Conservation (phyloP, 225 moss, liverwort and hornwort genomes). For the Takakia lepidozioides region DNA sequence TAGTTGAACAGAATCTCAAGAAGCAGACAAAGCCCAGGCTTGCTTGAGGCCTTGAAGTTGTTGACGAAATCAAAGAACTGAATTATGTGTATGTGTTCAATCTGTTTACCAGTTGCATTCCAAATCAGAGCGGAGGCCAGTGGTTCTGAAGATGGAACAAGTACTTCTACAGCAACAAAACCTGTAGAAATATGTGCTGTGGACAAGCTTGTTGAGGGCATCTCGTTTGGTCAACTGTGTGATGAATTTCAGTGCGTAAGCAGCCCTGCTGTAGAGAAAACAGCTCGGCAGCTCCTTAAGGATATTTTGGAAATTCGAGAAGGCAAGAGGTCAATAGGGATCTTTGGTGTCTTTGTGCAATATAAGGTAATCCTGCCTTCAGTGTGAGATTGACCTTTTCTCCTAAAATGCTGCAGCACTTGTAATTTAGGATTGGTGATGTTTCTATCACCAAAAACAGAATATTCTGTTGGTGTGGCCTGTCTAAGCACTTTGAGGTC, state of each 20-base stretch:
- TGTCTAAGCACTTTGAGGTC: too few relatives aligned
- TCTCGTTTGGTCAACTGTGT: constrained; percentile 83
- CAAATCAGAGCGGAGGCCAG: constrained; percentile 49
- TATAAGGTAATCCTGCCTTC: too few relatives aligned
- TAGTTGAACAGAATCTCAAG: too few relatives aligned
- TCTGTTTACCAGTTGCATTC: constrained; percentile 26
- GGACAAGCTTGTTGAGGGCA: constrained; percentile 69
- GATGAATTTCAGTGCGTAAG: constrained; percentile 92
- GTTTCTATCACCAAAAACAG: too few relatives aligned
- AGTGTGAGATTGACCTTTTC: too few relatives aligned
- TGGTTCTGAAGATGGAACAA: constrained; percentile 34
- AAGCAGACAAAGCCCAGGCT: too few relatives aligned
- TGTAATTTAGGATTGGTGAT: too few relatives aligned
- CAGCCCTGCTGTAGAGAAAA: constrained; percentile 85
- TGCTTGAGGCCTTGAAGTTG: too few relatives aligned
- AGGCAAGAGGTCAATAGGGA: constrained; percentile 55
- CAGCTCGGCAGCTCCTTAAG: constrained; percentile 71
- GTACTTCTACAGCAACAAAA: constrained; percentile 35
- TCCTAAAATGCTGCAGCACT: too few relatives aligned
- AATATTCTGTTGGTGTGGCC: too few relatives aligned
- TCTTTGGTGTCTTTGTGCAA: constrained; percentile 53
- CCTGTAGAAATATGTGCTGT: constrained; percentile 51
- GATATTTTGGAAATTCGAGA: constrained; percentile 79
- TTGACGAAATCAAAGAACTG: background rate
- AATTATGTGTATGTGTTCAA: too few relatives aligned